Evolutionary conservation across 805 yeast genomes (phyloP).

Genomic region (Maudiozyma serrabonitensis): DNA sequence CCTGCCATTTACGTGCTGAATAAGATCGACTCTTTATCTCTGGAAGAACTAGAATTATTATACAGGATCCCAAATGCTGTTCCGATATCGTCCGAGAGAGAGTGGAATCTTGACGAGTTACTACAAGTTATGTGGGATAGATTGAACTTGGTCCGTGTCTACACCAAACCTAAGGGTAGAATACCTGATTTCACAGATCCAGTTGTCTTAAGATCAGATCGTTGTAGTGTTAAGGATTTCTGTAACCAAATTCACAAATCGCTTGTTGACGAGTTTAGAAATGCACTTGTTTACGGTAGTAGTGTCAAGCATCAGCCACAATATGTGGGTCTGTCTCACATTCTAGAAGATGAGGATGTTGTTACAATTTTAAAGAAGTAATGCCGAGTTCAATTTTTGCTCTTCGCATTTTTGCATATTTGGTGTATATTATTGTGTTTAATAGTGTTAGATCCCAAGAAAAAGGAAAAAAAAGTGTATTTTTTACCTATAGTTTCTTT

Average conservation of each 20-base stretch:
- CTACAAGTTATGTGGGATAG: conserved; percentile 93
- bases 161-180: conserved; percentile 93
- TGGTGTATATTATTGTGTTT: no score
- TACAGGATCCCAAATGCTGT: conserved; percentile 94
- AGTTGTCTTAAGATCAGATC: conserved; percentile 75
- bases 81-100: conserved; percentile 90
- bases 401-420: no score
- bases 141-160: conserved; percentile 84
- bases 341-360: conserved; percentile 90
- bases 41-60: conserved; percentile 84
- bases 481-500: background rate
- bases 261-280: conserved; percentile 84
- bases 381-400: background rate
- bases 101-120: conserved; percentile 95
- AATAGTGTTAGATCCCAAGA: no score
- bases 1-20: conserved; percentile 93
- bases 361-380: conserved; percentile 82
- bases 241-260: conserved; percentile 95
- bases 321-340: conserved; percentile 80
- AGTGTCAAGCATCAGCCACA: conserved; percentile 98
- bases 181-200: conserved; percentile 94
- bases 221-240: conserved; percentile 85
- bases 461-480: no score
- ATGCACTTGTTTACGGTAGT: conserved; percentile 85
- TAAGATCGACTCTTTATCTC: conserved; percentile 89